Base-by-base conservation (phyloP, 2,329 filamentous ascomycete species). In the Dissoconium aciculare region DNA sequence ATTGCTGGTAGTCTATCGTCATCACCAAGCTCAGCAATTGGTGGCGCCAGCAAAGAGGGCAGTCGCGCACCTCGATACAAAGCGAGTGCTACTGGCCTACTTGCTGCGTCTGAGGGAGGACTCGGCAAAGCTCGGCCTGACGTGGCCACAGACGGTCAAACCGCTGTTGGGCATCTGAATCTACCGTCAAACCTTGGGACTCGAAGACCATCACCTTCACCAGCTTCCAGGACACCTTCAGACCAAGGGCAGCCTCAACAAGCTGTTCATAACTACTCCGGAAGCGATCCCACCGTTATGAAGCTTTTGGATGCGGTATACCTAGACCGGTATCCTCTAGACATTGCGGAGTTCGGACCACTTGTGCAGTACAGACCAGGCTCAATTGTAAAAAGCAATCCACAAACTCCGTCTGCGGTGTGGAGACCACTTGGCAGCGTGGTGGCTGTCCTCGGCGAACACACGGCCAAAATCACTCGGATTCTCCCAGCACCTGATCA, bases 361-460 rank as follows among this genome's bases (percentile, higher is more conserved):
- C 67, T 78, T 46, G 77, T 93, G 16, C 74, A 77, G 31, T 73
- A 78, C 4, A 72, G 71, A 27, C 60, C 55, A 24, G 63, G 67
- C 4, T 36, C 36, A 2, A 48, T 50, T 12, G 15, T 69, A 66
- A 35, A 57, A 60, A 46, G 44, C 41, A 31, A 26, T 16, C 43
- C 32, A 17, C 41, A 42, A 9, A 37, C 52, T 15, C 30, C 54
- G 29, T 55, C 75, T 17, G 71, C 71, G 33, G 67, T 71, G 3
- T 98, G 89, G 89, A 76, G 73, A 41, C 89, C 89, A 0, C 71
- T 75, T 32, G 85, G 89, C 2, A 76, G 74, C 30, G 65, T 95
- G 5, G 78, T 95, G 12, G 83, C 85, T 2, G 82, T 82, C 1
- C 84, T 95, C 48, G 74, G 80, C 1, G 89, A 98, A 52, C 89